Percentiles rank a stretch among this genome's conserved stretches.
These are phyloP conservation scores for Penicillium griseofulvum DNA, from an alignment of 2,329 filamentous ascomycete species.

Conservation along the genomic window DNA sequence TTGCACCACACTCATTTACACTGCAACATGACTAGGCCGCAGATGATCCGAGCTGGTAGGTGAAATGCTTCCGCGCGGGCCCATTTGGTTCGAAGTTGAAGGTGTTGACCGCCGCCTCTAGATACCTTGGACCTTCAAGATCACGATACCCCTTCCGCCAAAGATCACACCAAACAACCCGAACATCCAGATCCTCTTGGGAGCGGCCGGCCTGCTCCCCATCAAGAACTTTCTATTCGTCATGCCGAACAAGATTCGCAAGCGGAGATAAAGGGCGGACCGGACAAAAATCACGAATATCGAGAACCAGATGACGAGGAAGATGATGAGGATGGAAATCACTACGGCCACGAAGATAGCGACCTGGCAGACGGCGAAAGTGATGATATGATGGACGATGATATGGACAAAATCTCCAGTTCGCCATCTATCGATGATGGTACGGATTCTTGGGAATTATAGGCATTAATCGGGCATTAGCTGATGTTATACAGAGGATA, in stretches of 20 bases:
- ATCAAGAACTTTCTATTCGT: slow-evolving; percentile 81
- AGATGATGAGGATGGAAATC: slow-evolving; percentile 19
- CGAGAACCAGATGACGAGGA: slow-evolving; percentile 32
- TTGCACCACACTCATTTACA: slow-evolving; percentile 16
- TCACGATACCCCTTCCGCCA: slow-evolving; percentile 74
- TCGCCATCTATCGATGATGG: slow-evolving; percentile 99
- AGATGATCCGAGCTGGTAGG: slow-evolving; percentile 48
- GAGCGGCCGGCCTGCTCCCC: slow-evolving; percentile 63
- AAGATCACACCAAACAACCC: slow-evolving; percentile 68
- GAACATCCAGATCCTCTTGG: slow-evolving; percentile 52
- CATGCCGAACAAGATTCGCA: slow-evolving; percentile 74
- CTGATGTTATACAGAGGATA: slow-evolving; percentile 96
- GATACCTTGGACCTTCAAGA: slow-evolving; percentile 95
- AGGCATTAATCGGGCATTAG: slow-evolving; percentile 26
- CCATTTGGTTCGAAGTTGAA: background rate
- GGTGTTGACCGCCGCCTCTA: slow-evolving; percentile 40
- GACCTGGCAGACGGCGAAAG: slow-evolving; percentile 63
- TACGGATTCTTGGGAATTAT: slow-evolving; percentile 52
- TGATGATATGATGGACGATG: slow-evolving; percentile 75
- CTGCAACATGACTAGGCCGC: slow-evolving; percentile 42
- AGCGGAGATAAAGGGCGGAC: slow-evolving; percentile 67
- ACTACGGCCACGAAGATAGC: slow-evolving; percentile 42
- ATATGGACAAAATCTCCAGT: slow-evolving; percentile 98
- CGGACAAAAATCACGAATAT: slow-evolving; percentile 54
- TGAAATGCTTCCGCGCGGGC: background rate